Evolutionary conservation across 2,329 filamentous ascomycete genomes (phyloP).

Genomic region (Talaromyces sp.): DNA sequence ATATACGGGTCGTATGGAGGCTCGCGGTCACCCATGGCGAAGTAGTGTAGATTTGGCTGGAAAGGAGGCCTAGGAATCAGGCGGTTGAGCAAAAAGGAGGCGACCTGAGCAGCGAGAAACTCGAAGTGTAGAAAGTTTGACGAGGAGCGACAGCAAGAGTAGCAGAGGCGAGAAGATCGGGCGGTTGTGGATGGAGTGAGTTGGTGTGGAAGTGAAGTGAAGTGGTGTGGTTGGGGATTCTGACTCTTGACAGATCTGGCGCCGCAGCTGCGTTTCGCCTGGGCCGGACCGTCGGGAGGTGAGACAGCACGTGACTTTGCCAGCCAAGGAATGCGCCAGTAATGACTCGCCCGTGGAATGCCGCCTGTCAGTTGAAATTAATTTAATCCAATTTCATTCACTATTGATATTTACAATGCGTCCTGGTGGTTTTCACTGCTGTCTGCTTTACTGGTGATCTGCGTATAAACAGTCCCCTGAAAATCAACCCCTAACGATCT

Average conservation of each 20-base stretch:
- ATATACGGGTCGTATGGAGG: conserved; percentile 86
- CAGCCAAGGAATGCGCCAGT: background rate
- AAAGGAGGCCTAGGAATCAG: background rate
- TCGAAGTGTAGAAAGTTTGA: background rate
- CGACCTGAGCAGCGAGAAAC: background rate
- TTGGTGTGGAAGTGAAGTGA: background rate
- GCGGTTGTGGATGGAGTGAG: background rate
- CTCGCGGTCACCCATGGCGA: conserved; percentile 53
- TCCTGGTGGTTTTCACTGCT: too few relatives aligned
- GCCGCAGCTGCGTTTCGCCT: background rate
- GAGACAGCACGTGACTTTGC: background rate
- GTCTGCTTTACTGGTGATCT: too few relatives aligned
- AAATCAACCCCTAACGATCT: background rate
- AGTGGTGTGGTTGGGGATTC: background rate
- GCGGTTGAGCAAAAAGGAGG: background rate
- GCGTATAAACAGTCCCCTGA: too few relatives aligned
- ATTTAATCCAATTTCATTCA: too few relatives aligned
- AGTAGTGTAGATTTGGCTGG: background rate
- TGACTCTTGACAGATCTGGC: background rate
- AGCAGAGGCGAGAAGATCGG: background rate
- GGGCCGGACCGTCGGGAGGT: background rate
- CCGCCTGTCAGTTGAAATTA: background rate
- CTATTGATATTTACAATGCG: too few relatives aligned
- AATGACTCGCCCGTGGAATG: background rate
- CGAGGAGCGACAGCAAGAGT: background rate